Evolutionary conservation across 139 green algal genomes (phyloP).

Genomic region (Chlamydomonas sp.): DNA sequence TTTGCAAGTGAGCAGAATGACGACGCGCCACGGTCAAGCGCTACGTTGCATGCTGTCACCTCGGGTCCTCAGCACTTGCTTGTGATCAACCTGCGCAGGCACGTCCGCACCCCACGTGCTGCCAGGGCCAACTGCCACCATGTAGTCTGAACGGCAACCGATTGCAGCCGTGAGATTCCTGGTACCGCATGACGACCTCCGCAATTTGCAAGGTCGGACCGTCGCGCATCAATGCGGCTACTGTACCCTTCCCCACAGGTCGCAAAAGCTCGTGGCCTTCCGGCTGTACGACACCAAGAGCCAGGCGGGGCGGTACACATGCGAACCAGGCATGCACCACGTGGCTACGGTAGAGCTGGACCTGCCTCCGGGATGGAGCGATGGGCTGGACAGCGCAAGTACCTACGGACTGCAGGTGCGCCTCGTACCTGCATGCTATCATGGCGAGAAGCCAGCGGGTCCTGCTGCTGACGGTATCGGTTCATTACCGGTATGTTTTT

Average conservation of each 20-base stretch:
- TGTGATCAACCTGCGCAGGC: too few relatives aligned
- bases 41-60: not conserved
- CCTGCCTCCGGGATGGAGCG: not conserved
- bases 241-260: too few relatives aligned
- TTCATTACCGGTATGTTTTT: too few relatives aligned
- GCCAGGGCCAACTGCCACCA: too few relatives aligned
- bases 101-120: too few relatives aligned
- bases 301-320: not conserved
- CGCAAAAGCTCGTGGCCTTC: not conserved
- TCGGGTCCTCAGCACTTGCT: too few relatives aligned
- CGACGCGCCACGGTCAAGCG: not conserved
- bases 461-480: too few relatives aligned
- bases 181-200: too few relatives aligned
- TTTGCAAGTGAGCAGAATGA: not conserved
- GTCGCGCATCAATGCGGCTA: not conserved
- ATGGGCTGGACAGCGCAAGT: not conserved
- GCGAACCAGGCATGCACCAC: constrained; percentile 5
- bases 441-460: too few relatives aligned
- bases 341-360: not conserved
- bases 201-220: not conserved
- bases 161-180: too few relatives aligned
- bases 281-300: constrained; percentile 2
- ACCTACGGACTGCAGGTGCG: constrained; percentile 14
- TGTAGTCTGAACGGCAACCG: too few relatives aligned
- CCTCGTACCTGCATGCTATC: too few relatives aligned